Base-by-base conservation (phyloP, 768 basidiomycete genomes). In the Pleurotus salmoneostramineus region DNA sequence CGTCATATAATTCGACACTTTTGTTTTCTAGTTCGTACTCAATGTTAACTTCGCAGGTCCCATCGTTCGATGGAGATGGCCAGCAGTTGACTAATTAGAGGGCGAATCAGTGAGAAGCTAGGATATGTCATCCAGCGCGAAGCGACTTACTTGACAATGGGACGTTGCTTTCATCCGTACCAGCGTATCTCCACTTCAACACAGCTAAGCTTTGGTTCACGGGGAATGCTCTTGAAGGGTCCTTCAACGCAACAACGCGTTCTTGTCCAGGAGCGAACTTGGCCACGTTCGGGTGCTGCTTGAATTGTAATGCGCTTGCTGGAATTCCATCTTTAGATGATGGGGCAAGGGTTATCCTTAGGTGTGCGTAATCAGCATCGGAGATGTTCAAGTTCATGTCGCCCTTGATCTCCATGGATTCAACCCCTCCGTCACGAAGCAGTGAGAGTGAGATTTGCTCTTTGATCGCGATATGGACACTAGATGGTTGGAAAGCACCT, bases 1-100 rank as follows among this genome's bases (percentile, higher is more conserved):
- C 83, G 68, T 98, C 92, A 69, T 91, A 84, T 2, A 98, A 78
- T 0, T 85, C 83, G 56, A 98, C 73, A 49, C 80, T 81, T 61
- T 89, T 82, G 61, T 93, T 91, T 68, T 96, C 94, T 47, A 98
- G 88, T 69, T 98, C 95, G 68, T 97, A 98, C 72, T 98, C 97
- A 61, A 98, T 92, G 72, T 91, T 95, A 59, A 98, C 92, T 62
- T 96, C 94, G 63, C 88, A 91, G 1, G 88, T 89, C n/a, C 94
- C 94, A 60, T 93, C 89, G 64, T 92, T 93, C 40, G 91, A 87
- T 5, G 92, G 89, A 10, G 93, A 88, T 10, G 95, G 97, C 95
- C 95, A 98, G 73, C 93, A 95, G 68, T 93, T 99, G 70, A 99
- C 95, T 95, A 62, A 15, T 57, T 33, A 7, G 35, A n/a, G 3